phyloP scores from a whole-genome alignment of 2,329 filamentous ascomycete species.

The Rosellinia necatrix region DNA sequence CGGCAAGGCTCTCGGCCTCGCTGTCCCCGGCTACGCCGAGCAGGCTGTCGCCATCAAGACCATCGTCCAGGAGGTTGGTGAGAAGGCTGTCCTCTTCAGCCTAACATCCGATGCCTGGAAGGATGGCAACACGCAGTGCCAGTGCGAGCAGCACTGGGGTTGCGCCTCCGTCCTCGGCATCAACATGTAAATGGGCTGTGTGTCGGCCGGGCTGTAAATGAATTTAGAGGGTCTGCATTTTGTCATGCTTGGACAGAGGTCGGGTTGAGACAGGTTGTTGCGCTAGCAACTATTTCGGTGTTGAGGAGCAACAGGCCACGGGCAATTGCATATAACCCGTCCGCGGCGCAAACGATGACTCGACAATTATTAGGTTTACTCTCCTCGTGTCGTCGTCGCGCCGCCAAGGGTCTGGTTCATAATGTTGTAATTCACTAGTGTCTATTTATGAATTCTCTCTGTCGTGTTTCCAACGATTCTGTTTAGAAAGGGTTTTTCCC shows the following conservation, averaged over 20 bases:
- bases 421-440: slow-evolving; percentile 53
- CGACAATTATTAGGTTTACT: slow-evolving; percentile 33
- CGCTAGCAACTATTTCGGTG: slow-evolving; percentile 10
- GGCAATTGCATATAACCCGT: slow-evolving; percentile 24
- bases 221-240: slow-evolving; percentile 27
- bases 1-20: slow-evolving; percentile 72
- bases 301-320: slow-evolving; percentile 14
- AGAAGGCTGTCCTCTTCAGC: slow-evolving; percentile 79
- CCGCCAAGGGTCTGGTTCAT: slow-evolving; percentile 46
- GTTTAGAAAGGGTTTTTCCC: not conserved
- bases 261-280: slow-evolving; percentile 4
- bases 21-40: slow-evolving; percentile 67
- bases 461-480: slow-evolving; percentile 11
- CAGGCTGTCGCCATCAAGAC: slow-evolving; percentile 74
- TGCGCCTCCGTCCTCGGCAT: slow-evolving; percentile 35
- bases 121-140: slow-evolving; percentile 62
- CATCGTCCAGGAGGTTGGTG: slow-evolving; percentile 69
- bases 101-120: slow-evolving; percentile 85
- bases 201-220: slow-evolving; percentile 25
- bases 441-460: slow-evolving; percentile 39
- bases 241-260: slow-evolving; percentile 22
- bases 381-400: slow-evolving; percentile 33
- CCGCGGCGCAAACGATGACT: slow-evolving; percentile 14
- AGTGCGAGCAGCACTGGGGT: slow-evolving; percentile 76
- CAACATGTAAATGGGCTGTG: slow-evolving; percentile 25